Conservation (phyloP, 306 rosid species). For the Luffa aegyptiaca region DNA sequence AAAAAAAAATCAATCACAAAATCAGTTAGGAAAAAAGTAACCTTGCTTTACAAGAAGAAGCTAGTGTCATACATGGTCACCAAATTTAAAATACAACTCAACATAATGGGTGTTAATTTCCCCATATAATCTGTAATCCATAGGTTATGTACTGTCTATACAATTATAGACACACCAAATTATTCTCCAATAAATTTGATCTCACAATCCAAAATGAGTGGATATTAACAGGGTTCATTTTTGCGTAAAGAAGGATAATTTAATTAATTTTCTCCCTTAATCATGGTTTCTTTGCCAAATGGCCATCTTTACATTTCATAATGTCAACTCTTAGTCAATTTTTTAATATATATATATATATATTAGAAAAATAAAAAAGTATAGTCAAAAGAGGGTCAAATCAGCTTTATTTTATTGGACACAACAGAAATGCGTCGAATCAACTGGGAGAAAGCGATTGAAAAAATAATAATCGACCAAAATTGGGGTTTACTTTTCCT, state of each 20-base stretch:
- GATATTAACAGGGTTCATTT: not conserved
- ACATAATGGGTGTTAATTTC: too few species aligned
- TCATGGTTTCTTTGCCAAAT: not conserved
- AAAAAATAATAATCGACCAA: not conserved
- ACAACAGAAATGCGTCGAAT: not conserved
- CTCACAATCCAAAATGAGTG: not conserved
- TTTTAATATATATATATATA: too few species aligned
- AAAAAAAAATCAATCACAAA: too few species aligned
- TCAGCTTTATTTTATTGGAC: slow-evolving; percentile 3
- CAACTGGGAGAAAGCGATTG: not conserved
- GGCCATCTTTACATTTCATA: not conserved
- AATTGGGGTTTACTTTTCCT: not conserved
- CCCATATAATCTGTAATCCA: too few species aligned
- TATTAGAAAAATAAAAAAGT: not conserved
- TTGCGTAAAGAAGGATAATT: not conserved
- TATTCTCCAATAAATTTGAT: not conserved
- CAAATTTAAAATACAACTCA: too few species aligned
- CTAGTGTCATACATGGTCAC: too few species aligned
- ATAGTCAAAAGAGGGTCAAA: not conserved
- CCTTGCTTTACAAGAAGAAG: too few species aligned
- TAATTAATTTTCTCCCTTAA: not conserved
- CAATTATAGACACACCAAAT: too few species aligned
- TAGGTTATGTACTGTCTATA: too few species aligned
- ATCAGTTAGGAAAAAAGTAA: too few species aligned
- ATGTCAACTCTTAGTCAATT: not conserved